These are phyloP conservation scores for Fagus sylvatica DNA, from an alignment of 306 rosid genomes.

Conservation along the genomic window DNA sequence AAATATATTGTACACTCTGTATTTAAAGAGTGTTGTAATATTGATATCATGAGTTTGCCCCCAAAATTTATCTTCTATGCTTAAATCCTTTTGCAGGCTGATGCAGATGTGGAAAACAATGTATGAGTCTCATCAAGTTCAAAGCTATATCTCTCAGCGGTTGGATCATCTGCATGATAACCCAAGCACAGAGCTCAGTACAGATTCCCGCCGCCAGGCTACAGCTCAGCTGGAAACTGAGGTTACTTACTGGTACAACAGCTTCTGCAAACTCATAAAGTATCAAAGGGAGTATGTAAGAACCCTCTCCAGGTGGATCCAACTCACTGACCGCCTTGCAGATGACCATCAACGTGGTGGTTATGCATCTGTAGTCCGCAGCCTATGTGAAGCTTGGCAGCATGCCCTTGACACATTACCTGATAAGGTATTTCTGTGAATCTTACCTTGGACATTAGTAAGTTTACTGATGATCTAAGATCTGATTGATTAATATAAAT, in stretches of 20 bases:
- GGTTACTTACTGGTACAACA: constrained; percentile 66
- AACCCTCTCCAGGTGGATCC: constrained; percentile 68
- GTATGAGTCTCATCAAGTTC: constrained; percentile 70
- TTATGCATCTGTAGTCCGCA: constrained; percentile 41
- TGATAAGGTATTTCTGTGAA: constrained; percentile 60
- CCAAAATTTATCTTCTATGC: background rate
- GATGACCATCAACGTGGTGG: constrained; percentile 37
- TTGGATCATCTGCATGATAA: constrained; percentile 60
- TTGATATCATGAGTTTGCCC: background rate
- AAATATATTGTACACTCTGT: background rate
- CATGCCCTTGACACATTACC: constrained; percentile 64
- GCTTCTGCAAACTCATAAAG: constrained; percentile 70
- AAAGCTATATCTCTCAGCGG: constrained; percentile 59
- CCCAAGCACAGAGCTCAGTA: constrained; percentile 50
- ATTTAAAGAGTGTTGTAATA: background rate
- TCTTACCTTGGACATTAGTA: constrained; percentile 8
- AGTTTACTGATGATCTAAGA: constrained; percentile 1
- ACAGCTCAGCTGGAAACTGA: constrained; percentile 72
- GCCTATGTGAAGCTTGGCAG: constrained; percentile 68
- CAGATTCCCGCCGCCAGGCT: constrained; percentile 68
- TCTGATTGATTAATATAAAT: background rate
- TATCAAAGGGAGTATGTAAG: constrained; percentile 72
- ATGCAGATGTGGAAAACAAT: constrained; percentile 82
- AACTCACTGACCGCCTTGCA: constrained; percentile 49
- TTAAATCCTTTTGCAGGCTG: constrained; percentile 55